Percentiles rank a stretch among this genome's conserved stretches.
Evolutionary conservation across 345 rosid genomes (phyloP).

Genomic region (Aegle marmelos): DNA sequence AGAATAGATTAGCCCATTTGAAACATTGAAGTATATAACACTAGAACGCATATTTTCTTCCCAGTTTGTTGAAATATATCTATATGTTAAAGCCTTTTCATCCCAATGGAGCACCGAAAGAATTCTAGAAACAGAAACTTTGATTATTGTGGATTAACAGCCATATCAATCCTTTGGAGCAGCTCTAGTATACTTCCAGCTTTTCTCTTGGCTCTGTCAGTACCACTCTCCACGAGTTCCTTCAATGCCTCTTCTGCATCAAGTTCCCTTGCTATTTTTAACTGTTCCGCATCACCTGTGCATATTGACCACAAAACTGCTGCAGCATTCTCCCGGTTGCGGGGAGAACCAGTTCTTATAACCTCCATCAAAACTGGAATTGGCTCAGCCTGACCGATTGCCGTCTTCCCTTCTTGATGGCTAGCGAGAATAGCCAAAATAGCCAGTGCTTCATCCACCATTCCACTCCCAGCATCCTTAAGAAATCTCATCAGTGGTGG

Average conservation of each 20-base stretch:
- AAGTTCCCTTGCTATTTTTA: slow-evolving; percentile 58
- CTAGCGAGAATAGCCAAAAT: slow-evolving; percentile 88
- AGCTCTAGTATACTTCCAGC: slow-evolving; percentile 77
- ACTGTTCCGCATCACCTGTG: slow-evolving; percentile 57
- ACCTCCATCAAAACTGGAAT: slow-evolving; percentile 74
- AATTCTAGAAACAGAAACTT: neutral
- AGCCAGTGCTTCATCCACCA: slow-evolving; percentile 94
- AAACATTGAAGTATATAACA: neutral
- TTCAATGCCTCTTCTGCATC: slow-evolving; percentile 74
- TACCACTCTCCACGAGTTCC: slow-evolving; percentile 81
- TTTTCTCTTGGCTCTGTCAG: slow-evolving; percentile 97
- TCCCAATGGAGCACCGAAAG: neutral
- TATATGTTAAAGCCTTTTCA: neutral
- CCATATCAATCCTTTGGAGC: slow-evolving; percentile 48
- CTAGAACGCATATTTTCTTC: neutral
- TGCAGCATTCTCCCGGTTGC: slow-evolving; percentile 88
- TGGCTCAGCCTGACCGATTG: slow-evolving; percentile 74
- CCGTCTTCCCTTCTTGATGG: slow-evolving; percentile 80
- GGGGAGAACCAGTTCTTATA: slow-evolving; percentile 81
- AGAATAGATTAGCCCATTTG: neutral
- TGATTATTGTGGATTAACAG: neutral
- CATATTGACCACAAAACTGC: slow-evolving; percentile 87
- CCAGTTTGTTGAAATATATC: neutral
- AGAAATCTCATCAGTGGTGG: slow-evolving; percentile 66
- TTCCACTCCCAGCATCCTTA: slow-evolving; percentile 90